These are phyloP conservation scores for Tirmania nivea DNA, from an alignment of 495 filamentous ascomycete genomes.

Conservation along the genomic window DNA sequence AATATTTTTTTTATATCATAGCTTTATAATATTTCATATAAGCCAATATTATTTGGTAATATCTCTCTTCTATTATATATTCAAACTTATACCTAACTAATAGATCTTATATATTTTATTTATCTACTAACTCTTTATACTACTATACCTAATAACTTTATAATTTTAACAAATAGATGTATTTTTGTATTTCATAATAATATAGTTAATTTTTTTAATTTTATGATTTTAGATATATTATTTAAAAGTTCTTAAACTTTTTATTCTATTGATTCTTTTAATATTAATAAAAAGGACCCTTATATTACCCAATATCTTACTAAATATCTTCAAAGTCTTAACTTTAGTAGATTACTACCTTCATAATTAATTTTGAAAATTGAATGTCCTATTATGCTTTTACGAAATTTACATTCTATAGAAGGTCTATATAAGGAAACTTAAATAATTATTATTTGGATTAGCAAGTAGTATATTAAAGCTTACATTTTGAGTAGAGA, in stretches of 20 bases:
- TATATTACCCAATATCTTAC: background rate
- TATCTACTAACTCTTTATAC: background rate
- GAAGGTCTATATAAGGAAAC: background rate
- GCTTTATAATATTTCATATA: background rate
- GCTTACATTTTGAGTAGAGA: background rate
- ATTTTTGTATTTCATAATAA: background rate
- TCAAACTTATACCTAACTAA: background rate
- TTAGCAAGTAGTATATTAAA: background rate
- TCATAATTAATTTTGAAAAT: background rate
- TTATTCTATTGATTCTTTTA: background rate
- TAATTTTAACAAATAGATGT: background rate
- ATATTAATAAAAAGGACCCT: background rate
- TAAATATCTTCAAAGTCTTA: background rate
- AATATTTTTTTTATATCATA: background rate
- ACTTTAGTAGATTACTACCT: background rate
- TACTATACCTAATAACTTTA: background rate
- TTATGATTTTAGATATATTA: background rate
- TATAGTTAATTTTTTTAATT: background rate
- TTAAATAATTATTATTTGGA: background rate
- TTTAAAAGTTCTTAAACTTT: background rate
- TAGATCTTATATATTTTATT: background rate
- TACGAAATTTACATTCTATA: background rate
- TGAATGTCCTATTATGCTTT: background rate
- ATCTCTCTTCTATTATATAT: background rate
- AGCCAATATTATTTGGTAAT: background rate